Evolutionary conservation across 306 rosid genomes (phyloP).

Genomic region (Hippophae gyantsensis): DNA sequence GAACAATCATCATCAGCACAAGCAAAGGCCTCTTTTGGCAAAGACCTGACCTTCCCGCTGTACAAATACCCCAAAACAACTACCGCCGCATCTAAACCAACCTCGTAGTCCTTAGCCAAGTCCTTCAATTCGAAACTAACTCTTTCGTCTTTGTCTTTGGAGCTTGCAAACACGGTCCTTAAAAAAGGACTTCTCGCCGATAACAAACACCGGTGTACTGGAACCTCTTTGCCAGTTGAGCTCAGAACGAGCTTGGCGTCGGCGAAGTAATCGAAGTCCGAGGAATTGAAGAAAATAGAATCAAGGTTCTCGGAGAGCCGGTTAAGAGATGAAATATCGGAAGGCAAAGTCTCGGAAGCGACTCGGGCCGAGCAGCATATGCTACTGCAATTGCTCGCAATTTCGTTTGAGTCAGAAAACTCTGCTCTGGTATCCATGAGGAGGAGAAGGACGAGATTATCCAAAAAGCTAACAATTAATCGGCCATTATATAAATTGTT

Average conservation of each 20-base stretch:
- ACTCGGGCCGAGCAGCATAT: conserved; percentile 11
- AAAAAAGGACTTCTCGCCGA: conserved; percentile 42
- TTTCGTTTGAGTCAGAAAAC: conserved; percentile 31
- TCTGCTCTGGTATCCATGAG: conserved; percentile 18
- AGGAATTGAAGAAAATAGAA: conserved; percentile 17
- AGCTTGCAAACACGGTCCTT: conserved; percentile 21
- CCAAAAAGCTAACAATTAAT: too few species aligned
- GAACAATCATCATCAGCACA: conserved; percentile 51
- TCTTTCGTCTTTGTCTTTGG: not conserved
- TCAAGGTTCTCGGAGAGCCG: conserved; percentile 40
- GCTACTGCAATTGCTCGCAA: conserved; percentile 26
- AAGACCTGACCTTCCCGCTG: conserved; percentile 32
- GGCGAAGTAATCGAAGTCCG: conserved; percentile 27
- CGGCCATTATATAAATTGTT: too few species aligned
- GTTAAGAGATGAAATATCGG: conserved; percentile 18
- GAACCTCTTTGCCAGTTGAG: conserved; percentile 20
- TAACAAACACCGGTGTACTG: conserved; percentile 48
- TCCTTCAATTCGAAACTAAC: conserved; percentile 32
- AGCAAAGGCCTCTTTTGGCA: conserved; percentile 23
- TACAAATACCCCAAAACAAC: conserved; percentile 44
- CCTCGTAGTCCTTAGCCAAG: conserved; percentile 35
- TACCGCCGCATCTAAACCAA: conserved; percentile 33
- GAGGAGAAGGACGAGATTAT: too few species aligned
- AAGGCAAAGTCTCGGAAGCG: conserved; percentile 12
- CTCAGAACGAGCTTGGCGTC: conserved; percentile 32